These are phyloP conservation scores for Mixia osmundae DNA, from an alignment of 1,284 basidiomycete species.

Conservation along the genomic window DNA sequence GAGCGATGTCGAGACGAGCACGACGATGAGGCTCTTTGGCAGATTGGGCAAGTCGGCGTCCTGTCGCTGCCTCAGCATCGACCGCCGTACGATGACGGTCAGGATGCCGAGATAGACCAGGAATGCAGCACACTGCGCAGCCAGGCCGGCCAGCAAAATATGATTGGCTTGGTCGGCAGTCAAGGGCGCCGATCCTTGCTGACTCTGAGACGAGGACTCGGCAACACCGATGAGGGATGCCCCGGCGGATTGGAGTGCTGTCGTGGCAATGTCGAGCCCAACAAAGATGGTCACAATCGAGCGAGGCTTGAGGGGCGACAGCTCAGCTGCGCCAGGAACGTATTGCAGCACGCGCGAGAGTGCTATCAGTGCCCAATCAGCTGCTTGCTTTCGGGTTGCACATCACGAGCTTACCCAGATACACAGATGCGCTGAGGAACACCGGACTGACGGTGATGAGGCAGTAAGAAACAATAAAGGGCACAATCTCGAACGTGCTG, in stretches of 20 bases:
- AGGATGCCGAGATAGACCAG: slow-evolving; percentile 20
- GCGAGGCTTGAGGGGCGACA: neutral
- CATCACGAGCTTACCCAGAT: too few relatives aligned
- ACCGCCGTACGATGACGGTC: slow-evolving; percentile 10
- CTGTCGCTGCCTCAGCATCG: slow-evolving; percentile 3
- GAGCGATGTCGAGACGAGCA: slow-evolving; percentile 17
- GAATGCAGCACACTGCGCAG: slow-evolving; percentile 20
- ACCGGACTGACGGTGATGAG: too few relatives aligned
- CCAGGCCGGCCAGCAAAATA: slow-evolving; percentile 25
- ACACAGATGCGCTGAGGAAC: too few relatives aligned
- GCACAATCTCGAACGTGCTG: too few relatives aligned
- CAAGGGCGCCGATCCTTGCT: too few relatives aligned
- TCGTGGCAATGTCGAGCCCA: slow-evolving; percentile 21
- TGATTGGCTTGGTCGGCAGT: slow-evolving; percentile 22
- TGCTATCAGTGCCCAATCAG: too few relatives aligned
- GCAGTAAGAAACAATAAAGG: too few relatives aligned
- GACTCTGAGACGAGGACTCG: too few relatives aligned
- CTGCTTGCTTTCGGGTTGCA: too few relatives aligned
- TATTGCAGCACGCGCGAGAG: slow-evolving; percentile 3
- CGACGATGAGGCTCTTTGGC: slow-evolving; percentile 16
- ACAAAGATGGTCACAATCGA: slow-evolving; percentile 18
- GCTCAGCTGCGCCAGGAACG: neutral
- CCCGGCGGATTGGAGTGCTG: slow-evolving; percentile 23
- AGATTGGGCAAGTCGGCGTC: slow-evolving; percentile 3
- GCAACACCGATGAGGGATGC: slow-evolving; percentile 26